Evolutionary conservation across 2,329 filamentous ascomycete genomes (phyloP).

Genomic region (Botrytis byssoidea): DNA sequence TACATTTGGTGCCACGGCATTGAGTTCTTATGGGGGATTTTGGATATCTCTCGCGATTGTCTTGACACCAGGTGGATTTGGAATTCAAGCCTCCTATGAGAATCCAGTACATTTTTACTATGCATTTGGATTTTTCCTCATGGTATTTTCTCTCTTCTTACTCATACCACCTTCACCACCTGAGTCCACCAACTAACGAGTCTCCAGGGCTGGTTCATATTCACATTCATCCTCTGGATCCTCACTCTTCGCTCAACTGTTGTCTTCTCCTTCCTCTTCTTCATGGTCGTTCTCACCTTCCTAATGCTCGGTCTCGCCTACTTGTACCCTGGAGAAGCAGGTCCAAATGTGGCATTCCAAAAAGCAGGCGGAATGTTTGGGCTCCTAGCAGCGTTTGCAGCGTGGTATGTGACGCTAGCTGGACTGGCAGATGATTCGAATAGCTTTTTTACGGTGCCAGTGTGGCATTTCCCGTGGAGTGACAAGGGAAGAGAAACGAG

Average conservation of each 20-base stretch:
- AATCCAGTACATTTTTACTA: not conserved
- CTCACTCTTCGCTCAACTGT: not conserved
- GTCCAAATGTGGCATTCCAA: not conserved
- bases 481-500: not conserved
- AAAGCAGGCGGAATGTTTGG: not conserved
- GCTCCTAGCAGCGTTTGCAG: not conserved
- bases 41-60: not conserved
- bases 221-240: not conserved
- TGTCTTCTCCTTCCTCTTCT: not conserved
- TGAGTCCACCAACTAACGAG: not conserved
- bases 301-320: not conserved
- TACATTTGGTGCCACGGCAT: not conserved
- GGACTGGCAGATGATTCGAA: not conserved
- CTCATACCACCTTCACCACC: rapidly evolving
- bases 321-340: not conserved
- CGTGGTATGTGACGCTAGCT: not conserved
- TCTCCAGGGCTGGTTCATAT: not conserved
- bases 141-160: not conserved
- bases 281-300: not conserved
- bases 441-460: not conserved
- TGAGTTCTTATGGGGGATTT: not conserved
- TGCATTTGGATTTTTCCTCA: not conserved
- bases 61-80: not conserved
- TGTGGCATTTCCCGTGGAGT: not conserved
- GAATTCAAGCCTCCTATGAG: not conserved